Conservation (phyloP, 176 grass and related monocot genomes). For the Alopecurus myosuroides region DNA sequence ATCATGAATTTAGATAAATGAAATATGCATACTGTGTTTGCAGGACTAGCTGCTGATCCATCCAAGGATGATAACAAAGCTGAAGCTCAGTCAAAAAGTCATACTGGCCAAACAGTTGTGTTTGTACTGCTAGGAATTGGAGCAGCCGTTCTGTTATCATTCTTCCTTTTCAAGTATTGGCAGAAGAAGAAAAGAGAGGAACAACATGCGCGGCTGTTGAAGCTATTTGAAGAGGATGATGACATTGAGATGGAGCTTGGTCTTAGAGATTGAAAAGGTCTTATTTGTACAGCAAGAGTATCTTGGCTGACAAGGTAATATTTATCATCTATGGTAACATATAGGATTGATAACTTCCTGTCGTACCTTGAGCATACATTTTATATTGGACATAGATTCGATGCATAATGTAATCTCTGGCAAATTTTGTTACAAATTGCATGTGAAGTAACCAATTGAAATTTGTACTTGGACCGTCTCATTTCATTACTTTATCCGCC, state of each 20-base stretch:
- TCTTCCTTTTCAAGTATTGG: slow-evolving; percentile 90
- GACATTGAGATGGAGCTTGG: slow-evolving; percentile 83
- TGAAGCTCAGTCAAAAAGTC: slow-evolving; percentile 50
- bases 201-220: slow-evolving; percentile 77
- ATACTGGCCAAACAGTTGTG: slow-evolving; percentile 60
- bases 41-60: slow-evolving; percentile 66
- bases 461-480: neutral
- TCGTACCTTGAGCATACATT: neutral
- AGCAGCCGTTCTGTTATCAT: slow-evolving; percentile 38
- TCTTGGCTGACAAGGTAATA: slow-evolving; percentile 63
- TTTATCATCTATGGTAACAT: neutral
- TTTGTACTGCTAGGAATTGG: slow-evolving; percentile 59
- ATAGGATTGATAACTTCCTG: neutral
- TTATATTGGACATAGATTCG: neutral
- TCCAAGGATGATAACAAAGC: slow-evolving; percentile 50
- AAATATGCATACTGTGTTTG: slow-evolving; percentile 18
- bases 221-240: slow-evolving; percentile 88
- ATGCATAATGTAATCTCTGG: neutral
- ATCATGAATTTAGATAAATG: slow-evolving; percentile 12
- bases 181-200: slow-evolving; percentile 96
- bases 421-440: neutral
- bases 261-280: slow-evolving; percentile 56
- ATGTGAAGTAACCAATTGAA: neutral
- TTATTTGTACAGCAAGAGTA: slow-evolving; percentile 39
- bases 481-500: neutral